phyloP scores from a whole-genome alignment of 2,329 filamentous ascomycete species.

The Raffaelea ambrosiae region DNA sequence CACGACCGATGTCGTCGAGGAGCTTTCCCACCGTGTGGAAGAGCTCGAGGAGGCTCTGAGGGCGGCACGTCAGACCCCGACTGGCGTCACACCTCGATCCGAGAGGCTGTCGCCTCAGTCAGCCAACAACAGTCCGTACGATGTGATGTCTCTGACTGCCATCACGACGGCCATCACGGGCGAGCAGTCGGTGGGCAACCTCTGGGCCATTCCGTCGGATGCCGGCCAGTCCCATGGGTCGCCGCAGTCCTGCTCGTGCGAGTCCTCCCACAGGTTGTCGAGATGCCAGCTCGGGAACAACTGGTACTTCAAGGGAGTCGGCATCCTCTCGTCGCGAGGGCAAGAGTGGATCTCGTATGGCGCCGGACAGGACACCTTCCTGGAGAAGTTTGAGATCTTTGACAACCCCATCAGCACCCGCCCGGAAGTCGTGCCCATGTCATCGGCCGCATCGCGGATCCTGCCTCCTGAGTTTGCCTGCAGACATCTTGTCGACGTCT shows the following conservation, averaged over 20 bases:
- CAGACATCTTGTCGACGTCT: neutral
- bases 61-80: neutral
- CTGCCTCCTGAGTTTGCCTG: neutral
- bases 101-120: neutral
- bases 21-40: neutral
- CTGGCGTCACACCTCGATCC: neutral
- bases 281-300: neutral
- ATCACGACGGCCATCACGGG: neutral
- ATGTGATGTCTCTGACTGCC: neutral
- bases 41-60: neutral
- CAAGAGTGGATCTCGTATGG: slow-evolving; percentile 1
- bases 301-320: neutral
- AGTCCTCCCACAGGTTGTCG: neutral
- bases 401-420: slow-evolving; percentile 1
- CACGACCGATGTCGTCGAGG: neutral
- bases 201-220: neutral
- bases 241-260: neutral
- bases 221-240: neutral
- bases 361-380: neutral
- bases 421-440: neutral
- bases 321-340: neutral
- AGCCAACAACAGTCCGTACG: neutral
- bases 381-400: slow-evolving; percentile 1
- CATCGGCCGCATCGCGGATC: neutral
- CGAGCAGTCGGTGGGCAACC: neutral